Base-by-base conservation (phyloP, 2,329 filamentous ascomycete species). In the Xylariaceae sp. region DNA sequence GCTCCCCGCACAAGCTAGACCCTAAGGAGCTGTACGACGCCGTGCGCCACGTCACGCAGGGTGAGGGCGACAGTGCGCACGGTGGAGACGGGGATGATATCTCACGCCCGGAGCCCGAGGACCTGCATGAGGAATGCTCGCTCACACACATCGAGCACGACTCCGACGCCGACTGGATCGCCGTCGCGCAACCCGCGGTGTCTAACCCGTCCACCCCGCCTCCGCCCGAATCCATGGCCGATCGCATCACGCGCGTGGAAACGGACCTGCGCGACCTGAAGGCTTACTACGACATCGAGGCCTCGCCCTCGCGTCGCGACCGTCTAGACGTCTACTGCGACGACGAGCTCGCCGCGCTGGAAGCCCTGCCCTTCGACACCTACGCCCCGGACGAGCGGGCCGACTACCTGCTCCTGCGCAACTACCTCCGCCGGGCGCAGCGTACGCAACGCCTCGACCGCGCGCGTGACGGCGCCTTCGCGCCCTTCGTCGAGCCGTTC, bases 391-490 rank as follows among this genome's bases (percentile, higher is more conserved):
- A 83, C 40, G 77, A 72, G 42, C 75, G 71, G 54, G 75, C 79
- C 16, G 81, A 84, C 62, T 81, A 76, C 50, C 44, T 83, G 3
- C 75, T 85, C 0, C 68, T 85, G 4, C 73, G 77, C 40, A 82
- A 78, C 62, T 79, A 76, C 51, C 67, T 83, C 2, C 60, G 60
- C 10, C 72, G 74, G 26, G 67, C 70, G 3, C 61, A 64, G 18
- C 66, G 70, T 3, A 71, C 76, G 9, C 60, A 83, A 3, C 65
- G 75, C 5, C 72, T 79, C 0, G 75, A 80, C 19, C 64, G 56
- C 9, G 63, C 64, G 20, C 69, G 72, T 20, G 71, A 77, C 61
- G 64, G 69, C 7, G 72, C 73, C 42, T 73, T 76, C 18, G 61
- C 70, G 7, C 66, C 63, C 1, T 64, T 84, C 18, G 65, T 84